Percentiles rank a stretch among this genome's conserved stretches.
Evolutionary conservation across 2,329 filamentous ascomycete species (phyloP).

Genomic region (Mollisia scopiformis): DNA sequence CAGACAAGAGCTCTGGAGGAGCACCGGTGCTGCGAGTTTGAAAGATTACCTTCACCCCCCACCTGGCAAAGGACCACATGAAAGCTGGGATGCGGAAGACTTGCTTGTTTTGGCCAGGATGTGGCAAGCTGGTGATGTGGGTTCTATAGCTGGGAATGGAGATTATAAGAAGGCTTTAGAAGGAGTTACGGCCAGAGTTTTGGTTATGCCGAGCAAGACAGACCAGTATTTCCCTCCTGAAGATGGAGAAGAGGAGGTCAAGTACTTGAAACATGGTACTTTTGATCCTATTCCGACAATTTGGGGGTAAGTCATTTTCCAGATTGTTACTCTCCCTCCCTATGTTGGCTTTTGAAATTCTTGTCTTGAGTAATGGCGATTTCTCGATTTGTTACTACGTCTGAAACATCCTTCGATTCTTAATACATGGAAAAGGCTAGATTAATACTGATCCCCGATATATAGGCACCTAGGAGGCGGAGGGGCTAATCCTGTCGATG

Average conservation of each 20-base stretch:
- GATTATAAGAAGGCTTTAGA: slow-evolving; percentile 56
- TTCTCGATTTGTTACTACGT: too few relatives aligned
- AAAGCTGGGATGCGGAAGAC: slow-evolving; percentile 48
- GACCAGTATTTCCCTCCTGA: slow-evolving; percentile 66
- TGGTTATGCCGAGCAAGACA: slow-evolving; percentile 64
- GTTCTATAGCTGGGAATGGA: slow-evolving; percentile 23
- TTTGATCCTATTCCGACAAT: slow-evolving; percentile 40
- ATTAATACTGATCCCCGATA: too few relatives aligned
- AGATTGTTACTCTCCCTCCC: not conserved
- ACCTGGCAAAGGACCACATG: slow-evolving; percentile 37
- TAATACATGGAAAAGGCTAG: too few relatives aligned
- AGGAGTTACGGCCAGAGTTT: slow-evolving; percentile 61
- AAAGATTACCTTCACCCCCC: slow-evolving; percentile 40
- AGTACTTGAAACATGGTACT: slow-evolving; percentile 32
- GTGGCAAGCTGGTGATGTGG: slow-evolving; percentile 49
- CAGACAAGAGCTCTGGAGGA: slow-evolving; percentile 42
- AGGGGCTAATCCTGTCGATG: slow-evolving; percentile 36
- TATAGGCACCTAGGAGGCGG: slow-evolving; percentile 38
- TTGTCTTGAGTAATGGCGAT: too few relatives aligned
- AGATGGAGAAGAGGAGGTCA: slow-evolving; percentile 39
- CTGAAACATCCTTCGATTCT: too few relatives aligned
- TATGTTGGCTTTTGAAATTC: too few relatives aligned
- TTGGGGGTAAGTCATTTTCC: slow-evolving; percentile 32
- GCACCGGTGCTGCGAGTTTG: slow-evolving; percentile 39
- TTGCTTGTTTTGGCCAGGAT: slow-evolving; percentile 44